Base-by-base conservation (phyloP, 352 stramenopile species). In the Phytophthora brassicae region DNA sequence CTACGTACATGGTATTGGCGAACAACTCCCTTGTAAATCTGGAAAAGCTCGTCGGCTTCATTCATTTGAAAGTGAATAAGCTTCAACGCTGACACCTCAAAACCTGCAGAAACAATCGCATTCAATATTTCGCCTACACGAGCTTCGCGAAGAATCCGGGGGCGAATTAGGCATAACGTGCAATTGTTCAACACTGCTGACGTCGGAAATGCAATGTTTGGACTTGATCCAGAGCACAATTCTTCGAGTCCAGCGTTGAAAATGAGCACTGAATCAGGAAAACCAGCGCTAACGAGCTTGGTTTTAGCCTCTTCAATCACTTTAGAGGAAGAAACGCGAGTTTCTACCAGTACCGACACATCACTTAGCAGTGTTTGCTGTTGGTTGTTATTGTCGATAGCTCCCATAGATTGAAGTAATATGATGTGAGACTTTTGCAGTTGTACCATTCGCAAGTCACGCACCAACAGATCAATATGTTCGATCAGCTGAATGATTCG, bases 31-130 rank as follows among this genome's bases (percentile, higher is more conserved):
- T 88, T 91, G 74, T 92, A 92, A 19, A 98, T 88, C 47, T 94
- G 84, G 26, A 98, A 82, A 53, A 98, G 97, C 56, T 98, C 91
- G 36, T 94, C 77, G 0, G 88, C 90, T 35, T 87, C 69, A 14
- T 75, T 67, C 56, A 88, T 86, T 17, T 88, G 79, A 16, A 98
- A 66, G 20, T 86, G 79, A 51, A 97, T 78, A 35, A 88, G 74
- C 60, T 96, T 86, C 22, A 97, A 66, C 1, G 92, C 93, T 17
- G 89, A 96, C 14, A 98, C 67, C 44, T 97, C 86, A 65, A 96
- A 98, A 13, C 88, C 90, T 12, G 82, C 66, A 7, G 45, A 52
- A 20, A 96, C 28, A 36, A 98, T 95, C 7, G 72, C 72, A 28
- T 91, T 56, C 28, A 98, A 53, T 17, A 98, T 78, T 12, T 82